Percentiles rank a stretch among this genome's conserved stretches.
Evolutionary conservation across 73 alveolate species (phyloP).

Genomic region (Tetrahymena thermophila): DNA sequence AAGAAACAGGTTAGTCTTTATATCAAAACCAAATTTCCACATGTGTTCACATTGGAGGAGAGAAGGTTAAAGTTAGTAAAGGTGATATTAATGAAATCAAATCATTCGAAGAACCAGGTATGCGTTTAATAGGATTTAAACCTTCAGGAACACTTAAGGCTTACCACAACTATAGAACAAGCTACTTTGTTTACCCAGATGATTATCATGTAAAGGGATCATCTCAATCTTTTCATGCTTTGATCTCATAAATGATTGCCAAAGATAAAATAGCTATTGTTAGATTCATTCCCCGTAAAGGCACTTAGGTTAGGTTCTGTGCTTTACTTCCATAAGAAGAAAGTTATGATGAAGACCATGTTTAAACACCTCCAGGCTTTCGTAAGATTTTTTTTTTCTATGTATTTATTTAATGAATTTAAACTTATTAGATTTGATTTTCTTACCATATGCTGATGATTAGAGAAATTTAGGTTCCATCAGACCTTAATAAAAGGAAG

Average conservation of each 20-base stretch:
- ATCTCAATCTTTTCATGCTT: conserved; percentile 83
- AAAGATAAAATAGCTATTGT: conserved; percentile 89
- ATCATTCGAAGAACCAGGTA: conserved; percentile 86
- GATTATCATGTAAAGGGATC: conserved; percentile 87
- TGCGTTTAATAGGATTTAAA: conserved; percentile 94
- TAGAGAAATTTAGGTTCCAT: conserved; percentile 52
- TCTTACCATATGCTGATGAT: conserved; percentile 86
- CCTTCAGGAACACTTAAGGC: conserved; percentile 74
- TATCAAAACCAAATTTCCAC: conserved; percentile 88
- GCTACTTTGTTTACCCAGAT: conserved; percentile 96
- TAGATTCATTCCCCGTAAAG: conserved; percentile 91
- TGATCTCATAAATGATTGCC: conserved; percentile 74
- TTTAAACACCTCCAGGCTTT: conserved; percentile 79
- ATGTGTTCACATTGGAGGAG: conserved; percentile 83
- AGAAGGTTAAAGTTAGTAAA: conserved; percentile 76
- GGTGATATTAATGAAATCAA: conserved; percentile 85
- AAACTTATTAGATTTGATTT: conserved; percentile 25
- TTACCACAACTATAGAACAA: conserved; percentile 86
- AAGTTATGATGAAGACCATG: conserved; percentile 49
- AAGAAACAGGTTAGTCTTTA: conserved; percentile 87
- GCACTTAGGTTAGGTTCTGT: conserved; percentile 84
- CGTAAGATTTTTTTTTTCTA: not conserved
- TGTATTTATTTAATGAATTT: not conserved
- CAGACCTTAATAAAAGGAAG: conserved; percentile 34
- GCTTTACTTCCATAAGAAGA: conserved; percentile 92